These are phyloP conservation scores for Heliamphora pulchella DNA, from an alignment of 179 eudicot genomes.

Conservation along the genomic window DNA sequence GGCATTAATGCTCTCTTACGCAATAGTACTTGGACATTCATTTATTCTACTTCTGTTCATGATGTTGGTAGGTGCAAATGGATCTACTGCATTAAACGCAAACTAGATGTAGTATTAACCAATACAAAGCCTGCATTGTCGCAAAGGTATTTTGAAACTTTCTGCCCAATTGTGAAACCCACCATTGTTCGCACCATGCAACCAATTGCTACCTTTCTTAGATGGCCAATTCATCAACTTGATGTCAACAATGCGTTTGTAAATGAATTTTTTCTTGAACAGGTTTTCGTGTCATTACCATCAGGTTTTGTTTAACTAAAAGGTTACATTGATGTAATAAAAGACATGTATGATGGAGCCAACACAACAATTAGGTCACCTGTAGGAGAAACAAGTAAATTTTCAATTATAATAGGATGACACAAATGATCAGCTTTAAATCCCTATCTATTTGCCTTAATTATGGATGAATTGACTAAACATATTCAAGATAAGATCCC, in stretches of 20 bases:
- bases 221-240: background rate
- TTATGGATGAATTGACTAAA: no score
- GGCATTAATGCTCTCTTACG: background rate
- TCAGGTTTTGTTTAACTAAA: no score
- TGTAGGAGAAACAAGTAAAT: no score
- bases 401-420: no score
- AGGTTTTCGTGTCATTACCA: background rate
- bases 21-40: background rate
- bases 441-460: no score
- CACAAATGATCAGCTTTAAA: no score
- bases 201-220: background rate
- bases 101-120: background rate
- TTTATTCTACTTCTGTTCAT: background rate
- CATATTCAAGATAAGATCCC: no score
- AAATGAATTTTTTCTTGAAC: background rate
- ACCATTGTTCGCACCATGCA: background rate
- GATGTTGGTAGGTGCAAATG: background rate
- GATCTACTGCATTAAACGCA: background rate
- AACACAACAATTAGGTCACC: no score
- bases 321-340: no score
- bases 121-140: background rate
- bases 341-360: no score
- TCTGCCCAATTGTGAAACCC: background rate
- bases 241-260: background rate
- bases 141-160: background rate